phyloP scores from a whole-genome alignment of 305 asterid species.

The Fraxinus sp. region DNA sequence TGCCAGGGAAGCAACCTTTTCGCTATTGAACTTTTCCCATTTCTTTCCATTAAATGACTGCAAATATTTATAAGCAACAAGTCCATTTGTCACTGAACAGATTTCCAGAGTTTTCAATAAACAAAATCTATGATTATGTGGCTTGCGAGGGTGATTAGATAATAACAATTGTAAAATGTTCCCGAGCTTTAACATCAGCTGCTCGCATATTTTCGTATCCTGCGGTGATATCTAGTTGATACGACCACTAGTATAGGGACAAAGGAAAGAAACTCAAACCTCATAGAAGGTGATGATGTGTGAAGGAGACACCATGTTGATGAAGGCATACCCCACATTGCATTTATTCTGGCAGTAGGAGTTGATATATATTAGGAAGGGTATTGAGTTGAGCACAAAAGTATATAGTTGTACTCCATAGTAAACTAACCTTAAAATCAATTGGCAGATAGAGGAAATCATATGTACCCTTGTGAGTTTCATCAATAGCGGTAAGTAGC shows the following conservation, averaged over 20 bases:
- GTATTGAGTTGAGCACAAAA: constrained; percentile 8
- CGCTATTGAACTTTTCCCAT: constrained; percentile 94
- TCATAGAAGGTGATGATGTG: constrained; percentile 74
- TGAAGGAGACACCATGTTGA: constrained; percentile 85
- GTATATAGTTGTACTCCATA: neutral
- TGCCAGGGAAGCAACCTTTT: constrained; percentile 82
- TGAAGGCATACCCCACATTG: constrained; percentile 52
- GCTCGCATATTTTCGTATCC: neutral
- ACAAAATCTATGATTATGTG: neutral
- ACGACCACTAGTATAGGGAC: neutral
- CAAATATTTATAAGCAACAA: neutral
- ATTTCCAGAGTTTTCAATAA: neutral
- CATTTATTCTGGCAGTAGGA: constrained; percentile 6
- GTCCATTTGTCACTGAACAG: constrained; percentile 11
- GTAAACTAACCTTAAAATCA: constrained; percentile 79
- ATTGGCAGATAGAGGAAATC: constrained; percentile 95
- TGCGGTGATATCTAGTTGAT: neutral
- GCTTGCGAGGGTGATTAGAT: neutral
- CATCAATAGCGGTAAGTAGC: constrained; percentile 88
- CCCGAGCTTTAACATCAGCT: neutral
- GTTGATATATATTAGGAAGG: constrained; percentile 10
- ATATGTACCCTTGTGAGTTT: constrained; percentile 81
- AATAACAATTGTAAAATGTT: neutral
- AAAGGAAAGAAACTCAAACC: constrained; percentile 36
- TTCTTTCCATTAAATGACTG: constrained; percentile 89